A percentile compares a stretch with the other conserved stretches of the same genome.
phyloP scores from a whole-genome alignment of 129 eudicot genomes.

The Pseudognaphalium luteoalbum region DNA sequence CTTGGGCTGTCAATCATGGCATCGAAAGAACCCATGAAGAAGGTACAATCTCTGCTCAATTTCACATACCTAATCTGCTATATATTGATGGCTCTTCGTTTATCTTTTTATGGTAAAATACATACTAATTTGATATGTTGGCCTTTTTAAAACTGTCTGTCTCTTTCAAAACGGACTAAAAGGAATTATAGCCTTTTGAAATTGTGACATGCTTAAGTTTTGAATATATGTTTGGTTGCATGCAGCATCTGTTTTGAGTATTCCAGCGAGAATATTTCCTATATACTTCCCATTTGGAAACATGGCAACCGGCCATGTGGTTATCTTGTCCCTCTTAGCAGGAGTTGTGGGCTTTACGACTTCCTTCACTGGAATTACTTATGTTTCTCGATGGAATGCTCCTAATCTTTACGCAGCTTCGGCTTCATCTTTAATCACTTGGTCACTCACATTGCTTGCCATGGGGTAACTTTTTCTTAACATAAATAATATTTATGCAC shows the following conservation, averaged over 20 bases:
- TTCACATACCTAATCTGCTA: not conserved
- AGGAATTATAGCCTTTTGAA: no score
- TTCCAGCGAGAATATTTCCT: slow-evolving; percentile 78
- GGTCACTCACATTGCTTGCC: slow-evolving; percentile 82
- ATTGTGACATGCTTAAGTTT: no score
- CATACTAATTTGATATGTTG: not conserved
- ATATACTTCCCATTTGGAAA: slow-evolving; percentile 84
- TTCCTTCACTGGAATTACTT: slow-evolving; percentile 51
- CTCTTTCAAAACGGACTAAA: no score
- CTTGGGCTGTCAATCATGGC: slow-evolving; percentile 91
- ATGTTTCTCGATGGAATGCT: slow-evolving; percentile 52
- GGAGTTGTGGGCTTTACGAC: slow-evolving; percentile 77
- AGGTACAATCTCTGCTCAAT: slow-evolving; percentile 42
- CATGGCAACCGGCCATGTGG: slow-evolving; percentile 77
- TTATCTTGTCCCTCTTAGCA: slow-evolving; percentile 64
- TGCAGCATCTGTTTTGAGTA: slow-evolving; percentile 58
- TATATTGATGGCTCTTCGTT: not conserved
- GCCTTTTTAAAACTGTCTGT: no score
- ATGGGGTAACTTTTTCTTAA: slow-evolving; percentile 59
- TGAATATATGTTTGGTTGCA: slow-evolving; percentile 24
- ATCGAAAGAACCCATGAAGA: slow-evolving; percentile 55
- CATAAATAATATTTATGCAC: not conserved
- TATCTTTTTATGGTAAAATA: not conserved
- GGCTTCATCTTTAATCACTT: slow-evolving; percentile 61
- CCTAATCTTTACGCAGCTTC: slow-evolving; percentile 74